A percentile compares a stretch with the other conserved stretches of the same genome.
Conservation (phyloP, 768 basidiomycete species). For the Tylopilus vinaceipallidus region DNA sequence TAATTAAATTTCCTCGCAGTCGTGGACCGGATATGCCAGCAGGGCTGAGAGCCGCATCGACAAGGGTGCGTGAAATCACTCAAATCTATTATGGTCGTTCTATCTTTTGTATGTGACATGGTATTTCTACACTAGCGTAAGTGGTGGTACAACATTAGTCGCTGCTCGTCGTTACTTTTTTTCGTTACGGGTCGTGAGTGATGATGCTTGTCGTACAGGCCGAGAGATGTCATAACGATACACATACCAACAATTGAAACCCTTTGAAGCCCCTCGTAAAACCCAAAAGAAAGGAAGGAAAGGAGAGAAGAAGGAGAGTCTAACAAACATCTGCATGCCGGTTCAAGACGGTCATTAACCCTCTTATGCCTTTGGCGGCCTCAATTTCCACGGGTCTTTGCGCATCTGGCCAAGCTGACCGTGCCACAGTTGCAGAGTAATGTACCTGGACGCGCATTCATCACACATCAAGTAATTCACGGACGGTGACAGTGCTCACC, state of each 20-base stretch:
- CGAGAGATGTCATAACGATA: slow-evolving; percentile 17
- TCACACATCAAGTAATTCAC: slow-evolving; percentile 9
- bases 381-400: slow-evolving; percentile 36
- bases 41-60: slow-evolving; percentile 72
- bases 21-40: slow-evolving; percentile 93
- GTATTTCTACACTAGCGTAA: slow-evolving; percentile 21
- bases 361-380: slow-evolving; percentile 34
- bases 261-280: slow-evolving; percentile 13
- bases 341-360: slow-evolving; percentile 38
- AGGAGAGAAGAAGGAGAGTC: background rate
- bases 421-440: slow-evolving; percentile 37
- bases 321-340: slow-evolving; percentile 30
- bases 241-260: slow-evolving; percentile 20
- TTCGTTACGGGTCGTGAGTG: slow-evolving; percentile 10
- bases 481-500: slow-evolving; percentile 18
- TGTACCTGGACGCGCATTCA: slow-evolving; percentile 28
- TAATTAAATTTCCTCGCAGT: slow-evolving; percentile 46
- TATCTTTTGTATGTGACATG: slow-evolving; percentile 8
- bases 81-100: slow-evolving; percentile 3
- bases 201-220: slow-evolving; percentile 18
- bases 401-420: slow-evolving; percentile 35
- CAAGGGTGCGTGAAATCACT: slow-evolving; percentile 36
- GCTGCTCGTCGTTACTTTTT: slow-evolving; percentile 15
- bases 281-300: slow-evolving; percentile 8
- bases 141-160: slow-evolving; percentile 31